Evolutionary conservation across 2,329 filamentous ascomycete species (phyloP).

Genomic region (Curvularia sp.): DNA sequence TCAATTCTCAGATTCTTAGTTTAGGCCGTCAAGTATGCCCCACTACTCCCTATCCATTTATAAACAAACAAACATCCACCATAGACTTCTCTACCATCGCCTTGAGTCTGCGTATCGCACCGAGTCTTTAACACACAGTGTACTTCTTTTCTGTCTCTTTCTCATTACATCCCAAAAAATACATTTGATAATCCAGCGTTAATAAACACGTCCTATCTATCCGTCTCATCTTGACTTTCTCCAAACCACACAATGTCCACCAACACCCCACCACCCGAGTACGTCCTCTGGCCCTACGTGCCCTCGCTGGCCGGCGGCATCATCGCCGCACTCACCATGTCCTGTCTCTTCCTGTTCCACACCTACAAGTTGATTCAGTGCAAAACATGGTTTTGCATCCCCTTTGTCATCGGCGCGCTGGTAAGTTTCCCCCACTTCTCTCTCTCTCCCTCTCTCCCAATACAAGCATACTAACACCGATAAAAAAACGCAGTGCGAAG

Average conservation of each 20-base stretch:
- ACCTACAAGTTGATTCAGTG: conserved; percentile 53
- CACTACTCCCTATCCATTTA: not conserved
- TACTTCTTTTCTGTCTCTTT: too few species aligned
- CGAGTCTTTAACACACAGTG: too few species aligned
- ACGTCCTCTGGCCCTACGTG: conserved; percentile 50
- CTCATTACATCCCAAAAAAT: too few species aligned
- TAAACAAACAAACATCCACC: not conserved
- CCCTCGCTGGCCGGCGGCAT: conserved; percentile 58
- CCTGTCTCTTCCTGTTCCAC: conserved; percentile 53
- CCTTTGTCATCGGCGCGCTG: conserved; percentile 57
- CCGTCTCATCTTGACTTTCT: not conserved
- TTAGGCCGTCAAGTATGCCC: not conserved
- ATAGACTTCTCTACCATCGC: not conserved
- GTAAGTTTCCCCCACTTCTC: not conserved
- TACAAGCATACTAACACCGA: too few species aligned
- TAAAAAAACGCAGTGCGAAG: not conserved
- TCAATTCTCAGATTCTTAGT: not conserved
- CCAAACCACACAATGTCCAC: conserved; percentile 6
- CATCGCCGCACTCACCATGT: conserved; percentile 59
- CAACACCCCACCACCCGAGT: conserved; percentile 23
- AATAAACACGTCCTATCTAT: too few species aligned
- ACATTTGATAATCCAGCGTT: too few species aligned
- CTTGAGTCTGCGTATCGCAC: not conserved
- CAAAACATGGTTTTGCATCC: conserved; percentile 60
- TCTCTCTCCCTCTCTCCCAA: too few species aligned